Conservation (phyloP, 78 protist species). For the Protostelium mycophagum region DNA sequence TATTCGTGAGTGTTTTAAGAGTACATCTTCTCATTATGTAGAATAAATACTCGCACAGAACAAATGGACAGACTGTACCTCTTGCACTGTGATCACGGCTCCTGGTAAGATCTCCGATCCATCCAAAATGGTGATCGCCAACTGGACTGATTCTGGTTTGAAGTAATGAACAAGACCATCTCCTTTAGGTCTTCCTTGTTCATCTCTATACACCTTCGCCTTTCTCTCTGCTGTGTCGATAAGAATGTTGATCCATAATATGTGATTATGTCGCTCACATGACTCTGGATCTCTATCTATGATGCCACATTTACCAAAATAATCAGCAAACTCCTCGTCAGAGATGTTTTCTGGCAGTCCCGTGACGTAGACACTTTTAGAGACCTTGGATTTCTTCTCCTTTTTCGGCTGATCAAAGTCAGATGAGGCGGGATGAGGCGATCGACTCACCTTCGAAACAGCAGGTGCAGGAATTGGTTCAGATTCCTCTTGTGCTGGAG, state of each 20-base stretch:
- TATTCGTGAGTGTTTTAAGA: not conserved
- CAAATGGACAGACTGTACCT: not conserved
- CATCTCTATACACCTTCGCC: not conserved
- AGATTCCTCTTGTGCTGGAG: not conserved
- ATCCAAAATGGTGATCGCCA: constrained; percentile 43
- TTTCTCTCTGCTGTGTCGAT: not conserved
- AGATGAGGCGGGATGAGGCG: not conserved
- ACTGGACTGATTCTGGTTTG: constrained; percentile 29
- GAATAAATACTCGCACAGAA: not conserved
- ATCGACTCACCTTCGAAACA: not conserved
- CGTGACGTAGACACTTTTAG: not conserved
- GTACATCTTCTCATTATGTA: not conserved
- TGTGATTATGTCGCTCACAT: not conserved
- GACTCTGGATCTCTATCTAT: not conserved
- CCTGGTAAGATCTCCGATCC: constrained; percentile 28
- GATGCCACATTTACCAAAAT: not conserved
- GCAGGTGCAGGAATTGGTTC: not conserved
- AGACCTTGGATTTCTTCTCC: not conserved
- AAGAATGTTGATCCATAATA: not conserved
- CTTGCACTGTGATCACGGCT: constrained; percentile 9
- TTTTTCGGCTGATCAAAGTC: not conserved
- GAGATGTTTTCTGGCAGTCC: not conserved
- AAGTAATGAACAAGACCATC: not conserved
- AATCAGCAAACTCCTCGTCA: not conserved
- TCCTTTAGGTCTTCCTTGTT: not conserved